phyloP scores from a whole-genome alignment of 768 basidiomycete species.

The Amanita molliuscula region DNA sequence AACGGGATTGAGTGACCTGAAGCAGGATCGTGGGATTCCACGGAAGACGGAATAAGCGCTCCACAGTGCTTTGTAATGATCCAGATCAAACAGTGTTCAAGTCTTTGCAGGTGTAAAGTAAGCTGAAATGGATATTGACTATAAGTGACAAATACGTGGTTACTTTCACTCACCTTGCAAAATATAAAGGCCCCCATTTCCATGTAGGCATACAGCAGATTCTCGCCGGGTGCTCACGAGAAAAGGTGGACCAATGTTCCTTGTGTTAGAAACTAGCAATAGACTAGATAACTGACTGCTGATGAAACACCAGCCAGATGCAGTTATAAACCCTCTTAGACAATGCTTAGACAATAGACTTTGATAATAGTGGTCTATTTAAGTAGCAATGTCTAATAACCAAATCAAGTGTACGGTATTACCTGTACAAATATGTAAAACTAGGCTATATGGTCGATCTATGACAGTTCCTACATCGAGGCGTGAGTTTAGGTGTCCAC shows the following conservation, averaged over 20 bases:
- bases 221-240: not conserved
- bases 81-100: not conserved
- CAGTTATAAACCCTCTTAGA: too few relatives aligned
- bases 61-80: not conserved
- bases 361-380: too few relatives aligned
- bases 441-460: too few relatives aligned
- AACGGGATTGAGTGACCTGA: not conserved
- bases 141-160: not conserved
- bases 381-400: too few relatives aligned
- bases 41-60: not conserved
- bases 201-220: not conserved
- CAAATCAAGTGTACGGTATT: too few relatives aligned
- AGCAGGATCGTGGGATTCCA: constrained; percentile 8
- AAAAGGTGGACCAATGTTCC: constrained; percentile 3
- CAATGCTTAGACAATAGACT: too few relatives aligned
- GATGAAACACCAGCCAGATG: too few relatives aligned
- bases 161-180: not conserved
- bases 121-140: not conserved
- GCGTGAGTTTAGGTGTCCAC: too few relatives aligned
- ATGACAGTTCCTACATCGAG: too few relatives aligned
- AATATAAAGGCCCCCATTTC: not conserved
- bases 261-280: too few relatives aligned
- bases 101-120: constrained; percentile 1
- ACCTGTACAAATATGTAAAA: too few relatives aligned
- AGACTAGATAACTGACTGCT: too few relatives aligned